Conservation (phyloP, 441 rosid species). For the Populus hybrid region DNA sequence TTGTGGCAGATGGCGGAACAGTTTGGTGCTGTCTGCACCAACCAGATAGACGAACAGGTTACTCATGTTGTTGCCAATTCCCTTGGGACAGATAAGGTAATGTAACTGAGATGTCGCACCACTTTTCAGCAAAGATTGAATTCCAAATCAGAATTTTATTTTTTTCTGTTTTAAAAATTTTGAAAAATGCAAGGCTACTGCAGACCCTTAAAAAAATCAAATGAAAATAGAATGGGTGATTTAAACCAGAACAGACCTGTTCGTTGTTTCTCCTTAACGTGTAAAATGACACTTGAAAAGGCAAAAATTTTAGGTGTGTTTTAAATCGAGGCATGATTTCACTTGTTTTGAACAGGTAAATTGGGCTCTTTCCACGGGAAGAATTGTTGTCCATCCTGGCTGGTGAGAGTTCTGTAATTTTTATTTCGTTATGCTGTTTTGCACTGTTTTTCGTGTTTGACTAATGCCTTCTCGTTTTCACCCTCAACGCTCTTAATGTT, state of each 20-base stretch:
- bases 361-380: slow-evolving; percentile 78
- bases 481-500: slow-evolving; percentile 1
- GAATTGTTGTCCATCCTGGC: slow-evolving; percentile 91
- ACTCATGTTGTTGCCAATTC: slow-evolving; percentile 97
- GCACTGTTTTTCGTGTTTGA: slow-evolving; percentile 13
- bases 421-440: background rate
- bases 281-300: background rate
- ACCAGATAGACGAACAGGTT: slow-evolving; percentile 83
- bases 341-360: slow-evolving; percentile 65
- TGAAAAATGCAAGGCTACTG: background rate
- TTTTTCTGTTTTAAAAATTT: background rate
- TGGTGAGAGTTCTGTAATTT: slow-evolving; percentile 54
- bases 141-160: background rate
- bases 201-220: background rate
- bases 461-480: slow-evolving; percentile 4
- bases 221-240: background rate
- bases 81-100: slow-evolving; percentile 97
- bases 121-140: background rate
- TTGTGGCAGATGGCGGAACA: slow-evolving; percentile 98
- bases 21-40: slow-evolving; percentile 94
- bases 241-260: background rate
- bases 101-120: background rate
- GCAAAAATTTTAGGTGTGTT: background rate
- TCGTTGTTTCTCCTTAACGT: background rate
- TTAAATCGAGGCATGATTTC: slow-evolving; percentile 13